phyloP scores from a whole-genome alignment of 768 basidiomycete genomes.

The Lactifluus volemus region DNA sequence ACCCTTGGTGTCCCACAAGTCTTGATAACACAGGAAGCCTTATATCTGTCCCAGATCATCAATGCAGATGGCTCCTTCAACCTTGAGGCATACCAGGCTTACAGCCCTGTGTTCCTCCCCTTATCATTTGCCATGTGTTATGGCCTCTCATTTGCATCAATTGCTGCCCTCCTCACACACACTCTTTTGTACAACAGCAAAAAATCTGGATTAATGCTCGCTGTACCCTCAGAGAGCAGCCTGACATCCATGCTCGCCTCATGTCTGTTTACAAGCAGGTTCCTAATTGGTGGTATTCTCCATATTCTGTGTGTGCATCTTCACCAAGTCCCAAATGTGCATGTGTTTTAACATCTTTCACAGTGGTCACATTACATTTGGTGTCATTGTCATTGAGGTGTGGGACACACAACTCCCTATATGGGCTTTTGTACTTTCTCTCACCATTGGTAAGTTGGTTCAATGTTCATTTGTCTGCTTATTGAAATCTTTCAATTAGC shows the following conservation, averaged over 20 bases:
- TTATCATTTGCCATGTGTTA: conserved; percentile 69
- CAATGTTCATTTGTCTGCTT: conserved; percentile 50
- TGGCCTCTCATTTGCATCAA: conserved; percentile 71
- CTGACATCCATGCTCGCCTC: conserved; percentile 76
- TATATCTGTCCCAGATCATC: conserved; percentile 47
- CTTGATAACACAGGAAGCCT: conserved; percentile 49
- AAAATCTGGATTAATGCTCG: conserved; percentile 64
- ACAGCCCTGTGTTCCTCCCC: conserved; percentile 56
- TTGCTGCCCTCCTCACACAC: conserved; percentile 68
- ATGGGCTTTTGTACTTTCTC: conserved; percentile 18
- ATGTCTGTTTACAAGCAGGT: conserved; percentile 72
- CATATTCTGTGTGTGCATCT: no score
- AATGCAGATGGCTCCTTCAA: conserved; percentile 48
- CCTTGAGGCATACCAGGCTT: conserved; percentile 42
- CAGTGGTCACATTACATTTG: no score
- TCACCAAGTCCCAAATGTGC: no score
- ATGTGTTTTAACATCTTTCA: no score
- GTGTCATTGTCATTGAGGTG: no score
- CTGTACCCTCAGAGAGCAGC: conserved; percentile 66
- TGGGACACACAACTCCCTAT: conserved; percentile 16
- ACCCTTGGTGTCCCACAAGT: conserved; percentile 50
- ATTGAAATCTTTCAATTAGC: conserved; percentile 55
- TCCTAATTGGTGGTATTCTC: conserved; percentile 28
- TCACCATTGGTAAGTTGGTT: conserved; percentile 34
- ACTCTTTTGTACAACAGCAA: conserved; percentile 68